A percentile compares a stretch with the other conserved stretches of the same genome.
Evolutionary conservation across 805 yeast species (phyloP).

Genomic region (Candida ponderosae): DNA sequence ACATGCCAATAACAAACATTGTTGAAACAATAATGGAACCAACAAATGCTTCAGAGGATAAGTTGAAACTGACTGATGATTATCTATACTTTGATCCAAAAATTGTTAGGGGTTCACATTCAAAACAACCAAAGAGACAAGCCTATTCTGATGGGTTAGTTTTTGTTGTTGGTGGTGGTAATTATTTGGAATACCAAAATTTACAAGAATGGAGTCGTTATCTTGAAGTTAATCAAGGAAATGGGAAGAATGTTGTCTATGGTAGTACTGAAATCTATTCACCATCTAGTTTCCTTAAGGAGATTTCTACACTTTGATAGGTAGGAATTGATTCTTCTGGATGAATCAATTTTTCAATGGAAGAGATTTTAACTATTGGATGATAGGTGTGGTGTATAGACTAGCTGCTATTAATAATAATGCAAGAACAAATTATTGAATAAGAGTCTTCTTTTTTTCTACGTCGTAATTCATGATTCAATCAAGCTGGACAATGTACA

Average conservation of each 20-base stretch:
- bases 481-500: no score
- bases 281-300: slow-evolving; percentile 61
- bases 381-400: no score
- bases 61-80: slow-evolving; percentile 75
- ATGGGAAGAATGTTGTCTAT: slow-evolving; percentile 58
- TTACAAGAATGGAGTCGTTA: slow-evolving; percentile 76
- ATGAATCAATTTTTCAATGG: no score
- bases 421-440: no score
- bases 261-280: slow-evolving; percentile 79
- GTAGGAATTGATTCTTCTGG: not conserved
- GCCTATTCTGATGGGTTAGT: slow-evolving; percentile 76
- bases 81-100: slow-evolving; percentile 88
- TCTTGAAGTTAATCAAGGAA: slow-evolving; percentile 26
- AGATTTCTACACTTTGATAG: slow-evolving; percentile 47
- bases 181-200: slow-evolving; percentile 88
- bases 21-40: slow-evolving; percentile 94
- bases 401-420: no score
- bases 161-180: slow-evolving; percentile 96
- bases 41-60: slow-evolving; percentile 46
- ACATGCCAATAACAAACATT: slow-evolving; percentile 81
- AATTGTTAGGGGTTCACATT: slow-evolving; percentile 77
- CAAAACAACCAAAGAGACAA: slow-evolving; percentile 82
- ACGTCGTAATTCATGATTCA: no score
- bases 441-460: no score
- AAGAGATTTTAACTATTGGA: no score